Base-by-base conservation (phyloP, 164 flowering plant genomes). In the Aristolochia californica region DNA sequence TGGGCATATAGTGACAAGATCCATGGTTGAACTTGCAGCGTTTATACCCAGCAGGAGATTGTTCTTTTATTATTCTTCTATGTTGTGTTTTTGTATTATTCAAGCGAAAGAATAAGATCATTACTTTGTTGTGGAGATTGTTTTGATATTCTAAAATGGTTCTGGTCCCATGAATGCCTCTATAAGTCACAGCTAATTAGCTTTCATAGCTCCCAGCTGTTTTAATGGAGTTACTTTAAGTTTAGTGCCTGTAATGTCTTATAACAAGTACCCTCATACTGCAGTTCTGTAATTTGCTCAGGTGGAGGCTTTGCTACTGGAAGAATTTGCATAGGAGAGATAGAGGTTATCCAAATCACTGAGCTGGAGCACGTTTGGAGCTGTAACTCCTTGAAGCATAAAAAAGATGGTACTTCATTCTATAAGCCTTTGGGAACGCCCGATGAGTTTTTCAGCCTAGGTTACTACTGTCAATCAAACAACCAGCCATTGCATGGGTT, bases 271-370 rank as follows among this genome's bases (percentile, higher is more conserved):
- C 45, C 23, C 18, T 45, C 18, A 58, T 45, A 45, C 52, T n/a
- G 23, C 22, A 28, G 40, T 15, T n/a, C 21, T 25, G 24, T n/a
- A 23, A 22, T 60, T 5, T 75, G 68, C 24, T 49, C 78, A 91
- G 98, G 98, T 26, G 45, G 73, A 65, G 95, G 88, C 38, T 91
- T 91, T 75, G 88, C 78, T 15, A 72, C 75, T 23, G 87, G 88
- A 62, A 79, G 56, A 44, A 78, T 88, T 61, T 38, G 66, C 66
- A 68, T 91, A 7, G 95, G 98, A 43, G 91, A 84, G 57, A 48
- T 91, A 45, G 95, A 88, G 64, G 87, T 85, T 40, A 18, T 70
- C 40, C 48, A 81, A 63, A 70, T 88, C 59, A 75, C 88, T 38
- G 70, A 72, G 43, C 81, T 88, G 56, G 77, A 91, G 68, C 72